Conservation (phyloP, 1,139 yeast species). For the Torulaspora globosa region DNA sequence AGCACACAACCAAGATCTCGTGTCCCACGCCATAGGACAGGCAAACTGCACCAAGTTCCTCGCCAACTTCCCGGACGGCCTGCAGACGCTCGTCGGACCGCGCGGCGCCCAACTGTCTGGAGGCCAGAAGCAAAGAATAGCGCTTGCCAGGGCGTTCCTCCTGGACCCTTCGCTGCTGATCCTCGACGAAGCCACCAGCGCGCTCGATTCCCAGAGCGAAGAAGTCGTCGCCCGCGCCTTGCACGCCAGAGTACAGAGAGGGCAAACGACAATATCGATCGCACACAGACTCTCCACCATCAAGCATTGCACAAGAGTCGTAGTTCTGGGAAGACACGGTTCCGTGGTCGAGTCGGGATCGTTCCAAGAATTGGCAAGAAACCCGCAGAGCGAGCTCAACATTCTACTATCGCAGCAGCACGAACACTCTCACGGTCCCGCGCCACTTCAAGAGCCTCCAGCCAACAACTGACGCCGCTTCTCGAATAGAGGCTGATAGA, state of each 20-base stretch:
- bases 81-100: constrained; percentile 82
- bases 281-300: constrained; percentile 90
- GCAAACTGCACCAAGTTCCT: constrained; percentile 75
- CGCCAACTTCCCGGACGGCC: constrained; percentile 69
- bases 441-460: constrained; percentile 1
- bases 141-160: constrained; percentile 75
- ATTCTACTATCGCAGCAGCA: constrained; percentile 24
- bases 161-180: constrained; percentile 64
- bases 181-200: constrained; percentile 77
- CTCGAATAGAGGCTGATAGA: too few species aligned
- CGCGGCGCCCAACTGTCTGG: constrained; percentile 79
- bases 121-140: constrained; percentile 88
- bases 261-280: constrained; percentile 81
- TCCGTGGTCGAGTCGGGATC: constrained; percentile 73
- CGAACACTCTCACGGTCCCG: background rate
- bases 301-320: constrained; percentile 63
- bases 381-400: constrained; percentile 55
- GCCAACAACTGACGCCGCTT: background rate
- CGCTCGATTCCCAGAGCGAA: constrained; percentile 72
- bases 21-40: constrained; percentile 36
- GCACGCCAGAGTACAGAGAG: constrained; percentile 60
- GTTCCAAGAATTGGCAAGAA: constrained; percentile 54
- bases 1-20: constrained; percentile 40
- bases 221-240: constrained; percentile 59
- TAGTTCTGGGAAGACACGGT: constrained; percentile 71